These are phyloP conservation scores for Aspergillus flavus DNA, from an alignment of 2,329 filamentous ascomycete genomes.

Conservation along the genomic window DNA sequence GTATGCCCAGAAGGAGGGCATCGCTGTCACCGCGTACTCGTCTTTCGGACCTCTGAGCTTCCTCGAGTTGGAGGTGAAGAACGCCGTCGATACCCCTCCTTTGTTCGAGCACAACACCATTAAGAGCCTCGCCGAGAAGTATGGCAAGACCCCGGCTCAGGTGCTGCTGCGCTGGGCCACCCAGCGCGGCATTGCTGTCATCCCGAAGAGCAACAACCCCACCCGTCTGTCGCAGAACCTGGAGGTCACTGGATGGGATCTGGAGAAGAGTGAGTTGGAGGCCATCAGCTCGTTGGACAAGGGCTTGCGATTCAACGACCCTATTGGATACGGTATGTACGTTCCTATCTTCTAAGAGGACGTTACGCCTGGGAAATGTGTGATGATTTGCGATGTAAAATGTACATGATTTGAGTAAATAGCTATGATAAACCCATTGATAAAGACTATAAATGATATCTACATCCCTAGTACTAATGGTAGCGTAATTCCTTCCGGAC, in stretches of 20 bases:
- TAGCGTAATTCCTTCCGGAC: too few species aligned
- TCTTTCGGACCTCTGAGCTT: slow-evolving; percentile 81
- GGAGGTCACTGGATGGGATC: slow-evolving; percentile 66
- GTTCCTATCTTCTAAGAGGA: slow-evolving; percentile 56
- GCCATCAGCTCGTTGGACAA: slow-evolving; percentile 67
- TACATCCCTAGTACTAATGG: too few species aligned
- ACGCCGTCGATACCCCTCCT: slow-evolving; percentile 65
- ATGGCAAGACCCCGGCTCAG: slow-evolving; percentile 75
- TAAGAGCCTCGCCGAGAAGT: slow-evolving; percentile 66
- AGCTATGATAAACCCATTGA: not conserved
- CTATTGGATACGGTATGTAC: slow-evolving; percentile 58
- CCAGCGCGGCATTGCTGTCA: slow-evolving; percentile 77
- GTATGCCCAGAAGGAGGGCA: slow-evolving; percentile 69
- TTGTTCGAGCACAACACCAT: slow-evolving; percentile 72
- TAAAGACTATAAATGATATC: too few species aligned
- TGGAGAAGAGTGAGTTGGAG: slow-evolving; percentile 67
- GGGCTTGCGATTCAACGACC: slow-evolving; percentile 76
- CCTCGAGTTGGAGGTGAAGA: slow-evolving; percentile 73
- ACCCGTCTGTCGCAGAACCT: slow-evolving; percentile 65
- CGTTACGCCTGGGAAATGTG: not conserved
- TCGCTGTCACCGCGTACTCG: slow-evolving; percentile 80
- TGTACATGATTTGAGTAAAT: slow-evolving; percentile 1
- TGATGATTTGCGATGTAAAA: not conserved
- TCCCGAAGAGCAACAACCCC: slow-evolving; percentile 69
- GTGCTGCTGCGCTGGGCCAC: slow-evolving; percentile 85